Conservation (phyloP, 495 filamentous ascomycete genomes). For the Bacidia rubella region DNA sequence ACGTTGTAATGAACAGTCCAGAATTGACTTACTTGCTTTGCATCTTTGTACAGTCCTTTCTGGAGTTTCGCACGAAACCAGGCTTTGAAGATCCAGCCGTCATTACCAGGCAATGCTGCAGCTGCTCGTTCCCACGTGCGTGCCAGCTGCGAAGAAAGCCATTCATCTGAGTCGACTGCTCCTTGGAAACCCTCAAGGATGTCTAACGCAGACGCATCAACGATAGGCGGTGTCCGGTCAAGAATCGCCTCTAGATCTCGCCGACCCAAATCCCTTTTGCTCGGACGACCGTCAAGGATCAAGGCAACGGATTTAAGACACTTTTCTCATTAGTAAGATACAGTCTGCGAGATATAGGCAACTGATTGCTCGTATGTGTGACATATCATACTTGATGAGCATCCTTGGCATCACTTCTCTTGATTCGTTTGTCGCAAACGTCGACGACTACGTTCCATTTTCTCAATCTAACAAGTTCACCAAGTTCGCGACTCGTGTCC, state of each 20-base stretch:
- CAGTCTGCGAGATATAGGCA: not conserved
- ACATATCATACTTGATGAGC: slow-evolving; percentile 6
- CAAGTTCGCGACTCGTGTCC: slow-evolving; percentile 20
- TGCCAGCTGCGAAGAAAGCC: slow-evolving; percentile 15
- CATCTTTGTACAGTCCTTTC: slow-evolving; percentile 39
- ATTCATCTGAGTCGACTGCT: slow-evolving; percentile 23
- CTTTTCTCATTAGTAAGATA: not conserved
- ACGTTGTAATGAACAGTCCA: too few relatives aligned
- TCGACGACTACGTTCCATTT: slow-evolving; percentile 46
- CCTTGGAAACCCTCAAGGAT: slow-evolving; percentile 34
- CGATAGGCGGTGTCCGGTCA: slow-evolving; percentile 33
- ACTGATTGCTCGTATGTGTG: not conserved
- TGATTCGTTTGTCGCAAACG: slow-evolving; percentile 45
- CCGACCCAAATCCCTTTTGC: slow-evolving; percentile 17
- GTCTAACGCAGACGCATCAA: slow-evolving; percentile 31
- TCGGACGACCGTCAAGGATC: not conserved
- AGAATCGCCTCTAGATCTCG: slow-evolving; percentile 35
- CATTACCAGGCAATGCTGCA: slow-evolving; percentile 37
- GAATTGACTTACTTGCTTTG: slow-evolving; percentile 37
- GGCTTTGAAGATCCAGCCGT: slow-evolving; percentile 36
- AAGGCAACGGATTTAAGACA: not conserved
- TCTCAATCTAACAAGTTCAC: slow-evolving; percentile 43
- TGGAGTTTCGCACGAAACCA: slow-evolving; percentile 41
- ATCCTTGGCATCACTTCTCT: slow-evolving; percentile 41
- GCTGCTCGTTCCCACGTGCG: slow-evolving; percentile 40